Conservation (phyloP, 192 early-diverging fungal genomes). For the Helicostylum pulchrum region DNA sequence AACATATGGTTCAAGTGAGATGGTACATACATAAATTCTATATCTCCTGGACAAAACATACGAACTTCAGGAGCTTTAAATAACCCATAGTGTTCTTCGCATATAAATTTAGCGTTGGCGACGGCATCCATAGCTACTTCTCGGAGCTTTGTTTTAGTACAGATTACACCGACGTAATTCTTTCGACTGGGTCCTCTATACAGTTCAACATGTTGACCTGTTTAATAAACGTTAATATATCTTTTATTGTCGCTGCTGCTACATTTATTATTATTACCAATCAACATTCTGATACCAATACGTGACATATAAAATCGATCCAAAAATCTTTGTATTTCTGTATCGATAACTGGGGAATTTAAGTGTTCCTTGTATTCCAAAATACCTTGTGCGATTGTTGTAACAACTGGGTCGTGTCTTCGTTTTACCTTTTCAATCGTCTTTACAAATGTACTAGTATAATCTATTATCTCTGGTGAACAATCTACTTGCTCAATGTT, state of each 20-base stretch:
- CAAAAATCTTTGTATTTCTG: conserved; percentile 83
- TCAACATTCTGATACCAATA: conserved; percentile 97
- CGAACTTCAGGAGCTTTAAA: conserved; percentile 78
- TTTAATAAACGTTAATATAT: background rate
- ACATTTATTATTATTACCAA: conserved; percentile 56
- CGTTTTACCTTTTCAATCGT: conserved; percentile 90
- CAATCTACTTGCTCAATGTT: conserved; percentile 52
- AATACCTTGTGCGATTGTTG: conserved; percentile 90
- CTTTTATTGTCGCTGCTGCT: background rate
- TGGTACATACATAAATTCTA: conserved; percentile 96
- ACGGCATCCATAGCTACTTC: conserved; percentile 86
- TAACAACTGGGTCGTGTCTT: conserved; percentile 89
- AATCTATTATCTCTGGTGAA: conserved; percentile 68
- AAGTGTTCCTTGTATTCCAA: conserved; percentile 80
- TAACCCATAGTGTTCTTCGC: conserved; percentile 87
- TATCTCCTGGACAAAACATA: conserved; percentile 67
- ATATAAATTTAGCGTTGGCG: conserved; percentile 86
- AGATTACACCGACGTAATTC: conserved; percentile 93
- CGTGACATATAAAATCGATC: conserved; percentile 97
- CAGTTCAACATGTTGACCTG: conserved; percentile 74
- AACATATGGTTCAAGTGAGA: conserved; percentile 95
- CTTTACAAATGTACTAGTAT: conserved; percentile 83
- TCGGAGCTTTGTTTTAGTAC: conserved; percentile 79
- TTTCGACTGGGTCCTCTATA: conserved; percentile 58
- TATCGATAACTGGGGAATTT: conserved; percentile 51